phyloP scores from a whole-genome alignment of 2,329 filamentous ascomycete species.

The Aureobasidium sp. region DNA sequence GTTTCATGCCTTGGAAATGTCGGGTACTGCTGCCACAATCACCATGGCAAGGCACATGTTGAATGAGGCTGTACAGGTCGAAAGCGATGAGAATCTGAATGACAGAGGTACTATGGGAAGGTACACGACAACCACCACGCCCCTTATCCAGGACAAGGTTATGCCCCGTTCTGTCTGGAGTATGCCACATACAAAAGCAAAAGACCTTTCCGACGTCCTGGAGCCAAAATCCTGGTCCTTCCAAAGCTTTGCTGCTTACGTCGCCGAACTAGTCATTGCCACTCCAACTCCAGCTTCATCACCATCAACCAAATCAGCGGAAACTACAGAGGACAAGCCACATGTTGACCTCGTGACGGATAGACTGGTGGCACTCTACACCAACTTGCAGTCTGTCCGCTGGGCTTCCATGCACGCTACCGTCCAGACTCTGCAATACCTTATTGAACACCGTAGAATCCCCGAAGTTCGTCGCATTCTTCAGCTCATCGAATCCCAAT shows the following conservation, averaged over 20 bases:
- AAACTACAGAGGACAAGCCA: neutral
- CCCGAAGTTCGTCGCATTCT: slow-evolving; percentile 16
- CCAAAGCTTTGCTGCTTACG: slow-evolving; percentile 7
- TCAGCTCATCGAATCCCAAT: slow-evolving; percentile 13
- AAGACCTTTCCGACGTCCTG: neutral
- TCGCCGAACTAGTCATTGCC: neutral
- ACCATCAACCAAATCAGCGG: no score
- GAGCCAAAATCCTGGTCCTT: slow-evolving; percentile 1
- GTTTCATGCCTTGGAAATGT: neutral
- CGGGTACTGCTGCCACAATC: neutral
- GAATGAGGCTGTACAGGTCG: neutral
- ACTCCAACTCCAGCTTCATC: neutral
- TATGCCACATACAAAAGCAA: neutral
- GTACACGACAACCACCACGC: neutral
- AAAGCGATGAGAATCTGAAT: neutral
- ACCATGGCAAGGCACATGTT: neutral
- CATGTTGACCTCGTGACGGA: slow-evolving; percentile 15
- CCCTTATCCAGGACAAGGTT: neutral
- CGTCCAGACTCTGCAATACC: slow-evolving; percentile 16
- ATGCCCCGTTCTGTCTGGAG: neutral
- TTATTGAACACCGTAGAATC: slow-evolving; percentile 15
- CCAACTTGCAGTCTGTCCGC: neutral
- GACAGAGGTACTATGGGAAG: neutral
- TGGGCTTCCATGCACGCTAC: slow-evolving; percentile 17
- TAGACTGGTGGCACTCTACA: slow-evolving; percentile 16